Conservation (phyloP, 2,329 filamentous ascomycete genomes). For the Escovopsis sp. region DNA sequence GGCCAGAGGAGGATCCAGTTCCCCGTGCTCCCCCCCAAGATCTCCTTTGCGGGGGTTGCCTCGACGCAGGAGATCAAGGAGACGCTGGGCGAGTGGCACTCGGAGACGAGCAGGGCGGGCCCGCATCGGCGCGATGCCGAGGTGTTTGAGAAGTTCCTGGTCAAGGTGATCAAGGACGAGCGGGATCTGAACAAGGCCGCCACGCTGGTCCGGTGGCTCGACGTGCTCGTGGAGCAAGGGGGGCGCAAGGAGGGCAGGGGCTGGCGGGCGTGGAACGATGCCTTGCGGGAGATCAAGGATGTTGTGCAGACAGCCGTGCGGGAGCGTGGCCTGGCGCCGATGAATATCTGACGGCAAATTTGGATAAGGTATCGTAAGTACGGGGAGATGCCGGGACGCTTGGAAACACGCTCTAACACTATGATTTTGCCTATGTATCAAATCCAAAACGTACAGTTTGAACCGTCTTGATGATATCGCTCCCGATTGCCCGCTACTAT, state of each 20-base stretch:
- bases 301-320: conserved; percentile 40
- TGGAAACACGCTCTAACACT: too few species aligned
- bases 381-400: too few species aligned
- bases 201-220: conserved; percentile 54
- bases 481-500: too few species aligned
- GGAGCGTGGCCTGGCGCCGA: conserved; percentile 39
- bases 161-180: conserved; percentile 59
- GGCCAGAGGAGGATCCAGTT: conserved; percentile 33
- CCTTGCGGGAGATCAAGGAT: conserved; percentile 28
- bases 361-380: too few species aligned
- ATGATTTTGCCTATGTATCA: too few species aligned
- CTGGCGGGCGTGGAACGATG: conserved; percentile 30
- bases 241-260: conserved; percentile 20
- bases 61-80: conserved; percentile 48
- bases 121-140: conserved; percentile 68
- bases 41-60: conserved; percentile 30
- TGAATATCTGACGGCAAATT: conserved; percentile 17
- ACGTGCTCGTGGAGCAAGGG: conserved; percentile 38
- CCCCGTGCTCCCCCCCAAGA: conserved; percentile 28
- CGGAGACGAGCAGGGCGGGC: conserved; percentile 54
- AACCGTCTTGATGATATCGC: too few species aligned
- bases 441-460: too few species aligned
- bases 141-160: conserved; percentile 59
- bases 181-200: conserved; percentile 62
- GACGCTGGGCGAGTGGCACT: conserved; percentile 64